Evolutionary conservation across 1,284 basidiomycete genomes (phyloP).

Genomic region (Melampsora americana): DNA sequence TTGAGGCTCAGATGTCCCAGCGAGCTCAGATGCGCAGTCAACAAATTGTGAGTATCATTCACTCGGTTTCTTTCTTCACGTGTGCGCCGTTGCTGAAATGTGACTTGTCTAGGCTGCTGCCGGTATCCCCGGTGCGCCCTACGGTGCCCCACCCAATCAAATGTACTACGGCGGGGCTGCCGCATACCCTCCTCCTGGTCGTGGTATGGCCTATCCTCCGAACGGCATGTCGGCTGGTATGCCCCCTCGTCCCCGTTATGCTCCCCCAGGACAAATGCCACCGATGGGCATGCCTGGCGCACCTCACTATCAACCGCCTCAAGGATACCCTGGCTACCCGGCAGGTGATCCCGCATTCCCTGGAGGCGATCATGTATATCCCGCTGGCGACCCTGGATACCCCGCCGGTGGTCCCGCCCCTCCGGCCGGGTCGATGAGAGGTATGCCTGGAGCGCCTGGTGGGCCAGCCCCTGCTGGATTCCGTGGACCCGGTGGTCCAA

Average conservation of each 20-base stretch:
- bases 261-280: conserved; percentile 68
- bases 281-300: conserved; percentile 61
- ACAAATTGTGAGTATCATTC: conserved; percentile 61
- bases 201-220: conserved; percentile 68
- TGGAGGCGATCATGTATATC: conserved; percentile 54
- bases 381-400: conserved; percentile 55
- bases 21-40: conserved; percentile 93
- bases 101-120: conserved; percentile 61
- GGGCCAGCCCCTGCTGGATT: conserved; percentile 40
- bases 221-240: conserved; percentile 67
- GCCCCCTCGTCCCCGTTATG: conserved; percentile 77
- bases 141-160: conserved; percentile 47
- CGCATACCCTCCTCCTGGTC: conserved; percentile 61
- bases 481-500: conserved; percentile 20
- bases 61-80: not conserved
- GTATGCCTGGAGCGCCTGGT: conserved; percentile 47
- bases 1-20: conserved; percentile 96
- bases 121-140: conserved; percentile 68
- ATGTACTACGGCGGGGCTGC: conserved; percentile 49
- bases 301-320: conserved; percentile 50
- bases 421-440: conserved; percentile 46
- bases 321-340: conserved; percentile 55
- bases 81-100: not conserved
- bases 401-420: conserved; percentile 56
- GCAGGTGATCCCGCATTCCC: conserved; percentile 53